These are phyloP conservation scores for Kwoniella bestiolae DNA, from an alignment of 768 basidiomycete species.

Conservation along the genomic window DNA sequence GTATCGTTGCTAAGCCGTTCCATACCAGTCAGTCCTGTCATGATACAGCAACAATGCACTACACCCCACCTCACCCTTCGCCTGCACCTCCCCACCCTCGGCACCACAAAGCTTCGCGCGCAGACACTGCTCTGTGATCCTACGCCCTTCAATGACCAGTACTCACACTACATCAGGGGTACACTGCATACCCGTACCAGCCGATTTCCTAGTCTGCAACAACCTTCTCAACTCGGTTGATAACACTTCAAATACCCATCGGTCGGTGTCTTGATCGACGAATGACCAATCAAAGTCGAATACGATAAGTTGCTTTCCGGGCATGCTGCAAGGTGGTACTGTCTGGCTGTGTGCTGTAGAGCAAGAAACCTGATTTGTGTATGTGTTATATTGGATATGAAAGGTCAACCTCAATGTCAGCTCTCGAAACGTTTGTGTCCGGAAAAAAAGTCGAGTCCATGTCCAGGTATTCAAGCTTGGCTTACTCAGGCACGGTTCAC, in stretches of 20 bases:
- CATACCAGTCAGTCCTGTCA: neutral
- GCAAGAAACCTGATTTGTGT: no score
- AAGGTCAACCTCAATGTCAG: neutral
- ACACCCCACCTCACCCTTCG: neutral
- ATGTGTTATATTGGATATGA: neutral
- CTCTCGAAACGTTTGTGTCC: neutral
- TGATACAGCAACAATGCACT: neutral
- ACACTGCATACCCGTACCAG: slow-evolving; percentile 66
- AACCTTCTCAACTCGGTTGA: slow-evolving; percentile 81
- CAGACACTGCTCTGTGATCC: no score
- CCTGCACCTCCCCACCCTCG: neutral
- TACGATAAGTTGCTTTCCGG: slow-evolving; percentile 71
- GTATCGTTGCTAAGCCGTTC: slow-evolving; percentile 42
- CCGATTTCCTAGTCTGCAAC: slow-evolving; percentile 70
- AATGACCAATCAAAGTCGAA: slow-evolving; percentile 95
- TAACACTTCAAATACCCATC: slow-evolving; percentile 77
- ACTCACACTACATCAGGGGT: slow-evolving; percentile 86
- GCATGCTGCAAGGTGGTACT: slow-evolving; percentile 11
- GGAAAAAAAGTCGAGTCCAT: neutral
- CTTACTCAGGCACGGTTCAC: neutral
- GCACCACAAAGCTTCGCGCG: neutral
- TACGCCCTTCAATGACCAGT: neutral
- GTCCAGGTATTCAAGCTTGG: neutral
- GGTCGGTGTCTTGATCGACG: slow-evolving; percentile 90
- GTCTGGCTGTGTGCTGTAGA: no score